A percentile compares a stretch with the other conserved stretches of the same genome.
phyloP scores from a whole-genome alignment of 176 grass and related monocot species.

The Juncus inflexus region DNA sequence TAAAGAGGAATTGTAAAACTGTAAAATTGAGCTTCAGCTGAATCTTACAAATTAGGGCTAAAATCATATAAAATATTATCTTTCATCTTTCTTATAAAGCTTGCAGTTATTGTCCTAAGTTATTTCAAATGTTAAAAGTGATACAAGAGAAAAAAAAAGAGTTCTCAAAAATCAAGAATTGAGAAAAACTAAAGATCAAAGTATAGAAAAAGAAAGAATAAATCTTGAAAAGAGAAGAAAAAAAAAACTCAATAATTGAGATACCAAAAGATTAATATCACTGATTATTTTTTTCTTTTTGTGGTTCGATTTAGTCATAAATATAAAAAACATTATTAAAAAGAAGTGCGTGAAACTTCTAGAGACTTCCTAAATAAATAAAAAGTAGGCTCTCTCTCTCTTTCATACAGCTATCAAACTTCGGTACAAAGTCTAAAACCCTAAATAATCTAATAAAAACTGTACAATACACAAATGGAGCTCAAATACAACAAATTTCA shows the following conservation, averaged over 20 bases:
- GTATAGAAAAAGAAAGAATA: no score
- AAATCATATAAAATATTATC: background rate
- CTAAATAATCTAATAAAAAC: slow-evolving; percentile 19
- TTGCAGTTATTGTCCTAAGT: background rate
- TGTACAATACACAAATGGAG: slow-evolving; percentile 26
- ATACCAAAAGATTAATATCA: background rate
- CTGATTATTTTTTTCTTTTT: background rate
- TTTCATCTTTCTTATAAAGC: background rate
- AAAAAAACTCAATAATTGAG: no score
- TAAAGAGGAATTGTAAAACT: slow-evolving; percentile 16
- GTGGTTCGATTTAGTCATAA: slow-evolving; percentile 4
- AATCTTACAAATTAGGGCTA: slow-evolving; percentile 21
- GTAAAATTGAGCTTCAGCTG: background rate
- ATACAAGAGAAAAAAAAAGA: background rate
- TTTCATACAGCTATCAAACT: slow-evolving; percentile 18
- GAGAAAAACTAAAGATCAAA: no score
- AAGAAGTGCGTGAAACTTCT: slow-evolving; percentile 14
- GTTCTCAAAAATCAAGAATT: no score
- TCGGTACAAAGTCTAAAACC: slow-evolving; percentile 1
- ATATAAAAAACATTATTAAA: slow-evolving; percentile 6
- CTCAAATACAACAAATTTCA: slow-evolving; percentile 9
- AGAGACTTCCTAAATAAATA: slow-evolving; percentile 7
- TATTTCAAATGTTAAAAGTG: background rate
- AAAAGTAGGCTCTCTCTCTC: background rate
- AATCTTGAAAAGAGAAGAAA: no score